Percentiles rank a stretch among this genome's conserved stretches.
phyloP scores from a whole-genome alignment of 1,139 yeast genomes.

The Magnusiomyces sp. region DNA sequence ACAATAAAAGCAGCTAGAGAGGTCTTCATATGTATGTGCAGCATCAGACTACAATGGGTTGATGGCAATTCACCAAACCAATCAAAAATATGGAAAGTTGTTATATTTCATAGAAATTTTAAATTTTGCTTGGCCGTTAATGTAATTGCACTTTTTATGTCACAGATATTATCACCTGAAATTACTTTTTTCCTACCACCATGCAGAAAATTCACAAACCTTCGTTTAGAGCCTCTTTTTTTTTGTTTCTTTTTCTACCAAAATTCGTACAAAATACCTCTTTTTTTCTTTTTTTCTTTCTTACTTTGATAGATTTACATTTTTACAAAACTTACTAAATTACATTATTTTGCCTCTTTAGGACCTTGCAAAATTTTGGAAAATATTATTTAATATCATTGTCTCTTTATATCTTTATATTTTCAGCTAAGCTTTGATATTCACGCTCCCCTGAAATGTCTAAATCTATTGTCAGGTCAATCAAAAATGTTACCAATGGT shows the following conservation, averaged over 20 bases:
- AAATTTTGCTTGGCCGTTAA: too few relatives aligned
- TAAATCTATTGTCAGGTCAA: constrained; percentile 70
- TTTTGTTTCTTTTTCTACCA: background rate
- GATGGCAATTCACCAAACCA: too few relatives aligned
- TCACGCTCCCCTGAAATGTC: constrained; percentile 40
- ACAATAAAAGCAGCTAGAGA: background rate
- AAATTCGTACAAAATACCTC: background rate
- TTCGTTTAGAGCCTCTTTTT: too few relatives aligned
- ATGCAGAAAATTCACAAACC: too few relatives aligned
- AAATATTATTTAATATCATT: background rate
- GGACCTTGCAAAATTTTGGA: background rate
- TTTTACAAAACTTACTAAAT: background rate
- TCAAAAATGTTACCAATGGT: constrained; percentile 90
- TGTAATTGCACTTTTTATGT: too few relatives aligned
- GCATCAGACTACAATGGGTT: too few relatives aligned
- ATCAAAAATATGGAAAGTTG: too few relatives aligned
- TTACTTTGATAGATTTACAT: background rate
- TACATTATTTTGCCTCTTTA: background rate
- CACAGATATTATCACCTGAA: too few relatives aligned
- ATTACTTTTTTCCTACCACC: too few relatives aligned
- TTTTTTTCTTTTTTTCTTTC: background rate
- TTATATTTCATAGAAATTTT: too few relatives aligned
- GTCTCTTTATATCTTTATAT: background rate
- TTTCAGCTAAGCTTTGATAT: background rate
- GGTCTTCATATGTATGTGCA: too few relatives aligned